Percentiles rank a stretch among this genome's conserved stretches.
These are phyloP conservation scores for Magnusiomyces tetraspermus DNA, from an alignment of 1,139 yeast species.

Conservation along the genomic window DNA sequence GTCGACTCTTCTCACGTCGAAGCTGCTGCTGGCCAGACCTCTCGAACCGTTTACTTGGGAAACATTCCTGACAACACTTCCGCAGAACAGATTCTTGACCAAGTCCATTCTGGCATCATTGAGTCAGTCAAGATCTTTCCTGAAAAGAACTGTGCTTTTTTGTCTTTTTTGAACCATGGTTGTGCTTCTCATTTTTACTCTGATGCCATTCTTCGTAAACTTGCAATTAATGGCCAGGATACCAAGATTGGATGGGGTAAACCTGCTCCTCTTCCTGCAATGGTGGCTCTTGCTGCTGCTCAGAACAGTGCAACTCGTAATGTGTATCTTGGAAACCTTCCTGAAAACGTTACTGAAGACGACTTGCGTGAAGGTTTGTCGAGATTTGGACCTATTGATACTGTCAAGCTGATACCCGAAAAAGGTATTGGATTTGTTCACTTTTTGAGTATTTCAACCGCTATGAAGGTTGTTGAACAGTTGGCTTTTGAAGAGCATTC, in stretches of 20 bases:
- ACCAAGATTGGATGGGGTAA: conserved; percentile 59
- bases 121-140: conserved; percentile 54
- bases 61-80: conserved; percentile 77
- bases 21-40: conserved; percentile 15
- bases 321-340: conserved; percentile 72
- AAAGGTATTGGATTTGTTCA: conserved; percentile 71
- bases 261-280: conserved; percentile 55
- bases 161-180: conserved; percentile 39
- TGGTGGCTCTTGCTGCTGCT: conserved; percentile 66
- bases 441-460: conserved; percentile 67
- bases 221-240: conserved; percentile 39
- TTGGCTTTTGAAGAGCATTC: conserved; percentile 45
- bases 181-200: conserved; percentile 43
- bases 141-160: conserved; percentile 41
- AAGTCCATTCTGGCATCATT: conserved; percentile 83
- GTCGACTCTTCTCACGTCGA: conserved; percentile 46
- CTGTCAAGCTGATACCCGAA: conserved; percentile 60
- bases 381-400: conserved; percentile 74
- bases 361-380: conserved; percentile 57
- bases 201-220: conserved; percentile 39
- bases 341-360: conserved; percentile 48
- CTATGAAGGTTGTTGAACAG: conserved; percentile 69
- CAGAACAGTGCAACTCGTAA: conserved; percentile 88
- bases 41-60: conserved; percentile 81
- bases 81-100: conserved; percentile 74